Percentiles rank a stretch among this genome's conserved stretches.
These are phyloP conservation scores for Syzygium grande DNA, from an alignment of 345 rosid genomes.

Conservation along the genomic window DNA sequence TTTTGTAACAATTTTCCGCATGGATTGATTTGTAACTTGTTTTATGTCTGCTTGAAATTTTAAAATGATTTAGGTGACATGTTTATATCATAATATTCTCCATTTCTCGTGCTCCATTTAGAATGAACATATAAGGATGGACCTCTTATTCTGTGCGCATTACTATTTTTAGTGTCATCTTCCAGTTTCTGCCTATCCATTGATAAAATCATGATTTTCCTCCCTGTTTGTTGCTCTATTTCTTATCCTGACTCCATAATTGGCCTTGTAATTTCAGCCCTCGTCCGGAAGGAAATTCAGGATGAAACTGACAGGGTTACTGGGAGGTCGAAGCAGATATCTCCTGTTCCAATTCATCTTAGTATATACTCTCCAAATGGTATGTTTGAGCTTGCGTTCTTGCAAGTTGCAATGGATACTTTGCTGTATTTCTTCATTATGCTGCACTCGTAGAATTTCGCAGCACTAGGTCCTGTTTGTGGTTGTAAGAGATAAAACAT, in stretches of 20 bases:
- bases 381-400: slow-evolving; percentile 1
- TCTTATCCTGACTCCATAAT: not conserved
- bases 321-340: slow-evolving; percentile 80
- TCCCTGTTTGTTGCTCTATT: not conserved
- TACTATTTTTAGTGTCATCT: not conserved
- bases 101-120: not conserved
- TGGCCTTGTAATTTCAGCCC: slow-evolving; percentile 22
- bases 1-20: not conserved
- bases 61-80: not conserved
- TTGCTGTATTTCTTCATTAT: not conserved
- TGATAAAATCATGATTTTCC: not conserved
- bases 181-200: not conserved
- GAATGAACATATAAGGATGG: not conserved
- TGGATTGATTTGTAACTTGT: not conserved
- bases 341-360: slow-evolving; percentile 91
- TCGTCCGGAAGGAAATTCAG: slow-evolving; percentile 82
- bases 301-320: slow-evolving; percentile 93
- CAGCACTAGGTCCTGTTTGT: not conserved
- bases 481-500: not conserved
- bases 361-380: slow-evolving; percentile 91
- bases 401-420: not conserved
- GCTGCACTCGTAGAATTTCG: not conserved
- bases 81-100: not conserved
- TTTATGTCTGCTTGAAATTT: not conserved
- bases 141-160: not conserved